These are phyloP conservation scores for Triticum monococcum DNA, from an alignment of 176 grass and related monocot genomes.

Conservation along the genomic window DNA sequence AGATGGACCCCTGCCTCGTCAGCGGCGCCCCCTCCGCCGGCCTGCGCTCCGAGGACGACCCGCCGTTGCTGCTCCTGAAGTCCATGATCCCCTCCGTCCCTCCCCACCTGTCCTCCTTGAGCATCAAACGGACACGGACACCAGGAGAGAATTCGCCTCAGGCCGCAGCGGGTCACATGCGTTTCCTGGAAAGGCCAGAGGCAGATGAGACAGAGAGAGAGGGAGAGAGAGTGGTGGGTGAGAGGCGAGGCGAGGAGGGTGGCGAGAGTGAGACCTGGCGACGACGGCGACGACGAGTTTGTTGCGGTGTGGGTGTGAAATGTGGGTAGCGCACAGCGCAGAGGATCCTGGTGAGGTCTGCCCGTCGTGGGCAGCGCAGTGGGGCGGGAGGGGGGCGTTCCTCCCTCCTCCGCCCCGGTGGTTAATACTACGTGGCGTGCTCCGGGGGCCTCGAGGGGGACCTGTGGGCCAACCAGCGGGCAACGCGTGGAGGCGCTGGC, in stretches of 20 bases:
- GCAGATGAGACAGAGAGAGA: not conserved
- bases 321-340: constrained; percentile 27
- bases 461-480: not conserved
- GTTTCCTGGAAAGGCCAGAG: constrained; percentile 27
- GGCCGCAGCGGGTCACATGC: constrained; percentile 39
- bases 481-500: constrained; percentile 17
- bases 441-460: not conserved
- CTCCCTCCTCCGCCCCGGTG: not conserved
- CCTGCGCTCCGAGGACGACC: constrained; percentile 35
- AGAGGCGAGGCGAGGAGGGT: not conserved
- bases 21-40: constrained; percentile 22
- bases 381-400: not conserved
- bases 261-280: not conserved
- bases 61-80: constrained; percentile 33
- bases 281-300: not conserved
- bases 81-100: constrained; percentile 23
- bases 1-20: constrained; percentile 64
- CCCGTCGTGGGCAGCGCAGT: not conserved
- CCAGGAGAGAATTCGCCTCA: constrained; percentile 14
- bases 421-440: constrained; percentile 39
- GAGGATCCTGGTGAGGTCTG: constrained; percentile 24
- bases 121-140: constrained; percentile 15
- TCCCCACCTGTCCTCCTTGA: constrained; percentile 11
- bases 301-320: not conserved
- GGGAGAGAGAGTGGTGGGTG: not conserved